These are phyloP conservation scores for Gossypium herbaceum DNA, from an alignment of 345 rosid genomes.

Conservation along the genomic window DNA sequence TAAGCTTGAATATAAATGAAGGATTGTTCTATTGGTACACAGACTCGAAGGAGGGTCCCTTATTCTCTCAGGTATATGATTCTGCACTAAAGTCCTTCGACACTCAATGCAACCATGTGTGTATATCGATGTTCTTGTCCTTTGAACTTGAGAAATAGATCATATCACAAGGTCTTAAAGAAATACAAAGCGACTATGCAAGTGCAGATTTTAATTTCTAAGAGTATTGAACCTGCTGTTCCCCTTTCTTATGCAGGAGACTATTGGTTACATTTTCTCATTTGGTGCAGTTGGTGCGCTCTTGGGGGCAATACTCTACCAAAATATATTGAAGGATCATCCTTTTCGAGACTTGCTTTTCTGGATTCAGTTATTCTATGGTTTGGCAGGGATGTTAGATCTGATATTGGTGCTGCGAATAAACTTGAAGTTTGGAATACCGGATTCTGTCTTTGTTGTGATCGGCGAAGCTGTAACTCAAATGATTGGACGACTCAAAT, in stretches of 20 bases:
- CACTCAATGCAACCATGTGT: neutral
- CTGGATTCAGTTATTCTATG: constrained; percentile 78
- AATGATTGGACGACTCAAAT: constrained; percentile 66
- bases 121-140: neutral
- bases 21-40: constrained; percentile 93
- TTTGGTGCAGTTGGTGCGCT: constrained; percentile 77
- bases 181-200: neutral
- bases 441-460: constrained; percentile 68
- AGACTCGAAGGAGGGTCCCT: constrained; percentile 70
- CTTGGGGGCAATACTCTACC: constrained; percentile 74
- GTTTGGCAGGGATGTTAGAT: constrained; percentile 85
- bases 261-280: constrained; percentile 76
- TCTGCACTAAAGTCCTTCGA: neutral
- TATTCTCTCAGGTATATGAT: constrained; percentile 75
- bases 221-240: constrained; percentile 23
- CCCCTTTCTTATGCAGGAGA: constrained; percentile 51
- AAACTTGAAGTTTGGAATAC: constrained; percentile 63
- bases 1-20: constrained; percentile 72
- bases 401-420: constrained; percentile 68
- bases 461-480: constrained; percentile 64
- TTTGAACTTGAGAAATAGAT: neutral
- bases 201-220: neutral
- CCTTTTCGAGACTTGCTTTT: constrained; percentile 63
- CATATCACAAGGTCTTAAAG: neutral
- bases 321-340: constrained; percentile 62